A percentile compares a stretch with the other conserved stretches of the same genome.
phyloP scores from a whole-genome alignment of 225 moss, liverwort and hornwort species.

The Bryoerythrophyllum caledonicum region DNA sequence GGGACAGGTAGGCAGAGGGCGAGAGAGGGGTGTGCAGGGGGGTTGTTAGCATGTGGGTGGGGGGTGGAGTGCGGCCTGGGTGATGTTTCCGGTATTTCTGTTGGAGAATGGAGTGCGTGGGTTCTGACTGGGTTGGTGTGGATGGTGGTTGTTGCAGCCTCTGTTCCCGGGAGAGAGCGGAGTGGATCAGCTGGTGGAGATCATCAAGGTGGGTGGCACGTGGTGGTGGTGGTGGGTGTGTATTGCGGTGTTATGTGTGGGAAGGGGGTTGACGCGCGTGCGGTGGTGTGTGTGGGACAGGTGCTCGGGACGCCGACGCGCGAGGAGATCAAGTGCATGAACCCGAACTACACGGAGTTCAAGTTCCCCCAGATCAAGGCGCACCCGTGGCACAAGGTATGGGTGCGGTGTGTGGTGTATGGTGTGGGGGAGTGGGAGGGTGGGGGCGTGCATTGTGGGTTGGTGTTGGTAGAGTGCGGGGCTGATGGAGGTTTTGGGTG shows the following conservation, averaged over 20 bases:
- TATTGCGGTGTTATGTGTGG: neutral
- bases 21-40: slow-evolving; percentile 24
- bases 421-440: neutral
- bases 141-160: slow-evolving; percentile 54
- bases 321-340: slow-evolving; percentile 99
- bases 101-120: neutral
- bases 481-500: neutral
- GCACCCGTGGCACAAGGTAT: slow-evolving; percentile 95
- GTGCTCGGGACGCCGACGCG: slow-evolving; percentile 96
- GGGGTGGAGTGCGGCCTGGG: no score
- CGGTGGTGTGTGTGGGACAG: slow-evolving; percentile 32
- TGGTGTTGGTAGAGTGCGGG: neutral
- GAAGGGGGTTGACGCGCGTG: neutral
- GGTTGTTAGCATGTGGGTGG: neutral
- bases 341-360: slow-evolving; percentile 97
- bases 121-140: neutral
- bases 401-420: no score
- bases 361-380: slow-evolving; percentile 99
- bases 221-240: neutral
- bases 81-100: neutral
- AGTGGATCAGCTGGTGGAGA: slow-evolving; percentile 98
- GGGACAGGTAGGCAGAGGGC: slow-evolving; percentile 37
- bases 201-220: slow-evolving; percentile 67
- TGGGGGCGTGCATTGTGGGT: neutral
- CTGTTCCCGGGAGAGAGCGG: slow-evolving; percentile 94